Conservation (phyloP, 2,329 filamentous ascomycete species). For the Pseudocercospora eumusae region DNA sequence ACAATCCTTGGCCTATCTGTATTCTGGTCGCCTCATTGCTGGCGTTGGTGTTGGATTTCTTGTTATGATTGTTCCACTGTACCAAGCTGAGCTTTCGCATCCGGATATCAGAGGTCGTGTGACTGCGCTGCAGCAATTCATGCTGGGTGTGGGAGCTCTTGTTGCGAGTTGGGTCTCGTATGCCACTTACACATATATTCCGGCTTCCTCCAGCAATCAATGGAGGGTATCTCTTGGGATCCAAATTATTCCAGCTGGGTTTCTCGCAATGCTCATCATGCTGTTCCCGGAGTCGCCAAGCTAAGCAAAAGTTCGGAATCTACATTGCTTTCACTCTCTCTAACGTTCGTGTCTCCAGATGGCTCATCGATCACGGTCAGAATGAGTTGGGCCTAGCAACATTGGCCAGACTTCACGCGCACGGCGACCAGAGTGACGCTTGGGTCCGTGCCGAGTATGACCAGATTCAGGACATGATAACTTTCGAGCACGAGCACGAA, state of each 20-base stretch:
- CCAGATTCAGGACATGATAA: slow-evolving; percentile 68
- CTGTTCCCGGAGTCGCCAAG: slow-evolving; percentile 66
- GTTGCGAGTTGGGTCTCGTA: slow-evolving; percentile 73
- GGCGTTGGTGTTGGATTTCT: slow-evolving; percentile 59
- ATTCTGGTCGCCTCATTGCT: slow-evolving; percentile 59
- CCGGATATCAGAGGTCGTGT: slow-evolving; percentile 75
- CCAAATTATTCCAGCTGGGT: slow-evolving; percentile 67
- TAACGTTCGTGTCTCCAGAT: slow-evolving; percentile 42
- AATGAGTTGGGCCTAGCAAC: slow-evolving; percentile 65
- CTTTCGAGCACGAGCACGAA: slow-evolving; percentile 64
- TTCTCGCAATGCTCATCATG: slow-evolving; percentile 66
- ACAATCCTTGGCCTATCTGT: slow-evolving; percentile 60
- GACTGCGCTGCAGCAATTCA: slow-evolving; percentile 77
- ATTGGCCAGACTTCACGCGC: slow-evolving; percentile 68
- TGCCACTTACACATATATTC: slow-evolving; percentile 57
- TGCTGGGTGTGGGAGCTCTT: slow-evolving; percentile 75
- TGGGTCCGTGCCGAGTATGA: slow-evolving; percentile 74
- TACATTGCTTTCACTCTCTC: slow-evolving; percentile 14
- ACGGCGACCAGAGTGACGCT: slow-evolving; percentile 65
- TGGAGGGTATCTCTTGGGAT: slow-evolving; percentile 69
- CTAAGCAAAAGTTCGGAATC: slow-evolving; percentile 22
- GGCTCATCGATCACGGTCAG: slow-evolving; percentile 73
- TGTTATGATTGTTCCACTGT: slow-evolving; percentile 68
- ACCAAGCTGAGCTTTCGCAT: slow-evolving; percentile 78
- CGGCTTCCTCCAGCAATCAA: slow-evolving; percentile 51